Conservation (phyloP, 2,329 filamentous ascomycete species). For the Ophidiomyces ophidiicola region DNA sequence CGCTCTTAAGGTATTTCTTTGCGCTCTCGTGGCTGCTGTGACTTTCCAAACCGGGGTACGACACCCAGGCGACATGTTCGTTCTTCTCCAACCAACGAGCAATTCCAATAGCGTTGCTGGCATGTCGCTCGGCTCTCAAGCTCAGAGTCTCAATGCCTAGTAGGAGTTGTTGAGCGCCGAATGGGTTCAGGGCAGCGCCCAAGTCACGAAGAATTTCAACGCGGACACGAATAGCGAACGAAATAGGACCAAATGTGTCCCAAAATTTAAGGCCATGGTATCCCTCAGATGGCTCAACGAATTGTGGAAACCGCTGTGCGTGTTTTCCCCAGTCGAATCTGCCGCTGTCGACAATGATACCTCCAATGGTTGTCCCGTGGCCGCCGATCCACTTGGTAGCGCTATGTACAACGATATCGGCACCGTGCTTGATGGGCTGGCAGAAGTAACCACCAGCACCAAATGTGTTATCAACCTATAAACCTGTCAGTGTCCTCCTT, state of each 20-base stretch:
- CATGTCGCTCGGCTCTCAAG: conserved; percentile 74
- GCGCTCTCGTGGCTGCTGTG: conserved; percentile 69
- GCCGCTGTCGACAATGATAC: conserved; percentile 74
- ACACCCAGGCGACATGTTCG: conserved; percentile 80
- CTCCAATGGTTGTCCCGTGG: conserved; percentile 83
- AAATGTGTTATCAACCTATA: conserved; percentile 81
- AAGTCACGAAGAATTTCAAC: conserved; percentile 86
- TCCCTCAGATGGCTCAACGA: conserved; percentile 74
- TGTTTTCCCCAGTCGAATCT: conserved; percentile 91
- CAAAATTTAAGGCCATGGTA: conserved; percentile 93
- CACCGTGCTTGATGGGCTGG: conserved; percentile 77
- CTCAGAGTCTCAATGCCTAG: conserved; percentile 83
- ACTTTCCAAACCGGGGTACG: conserved; percentile 75
- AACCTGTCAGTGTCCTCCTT: neutral
- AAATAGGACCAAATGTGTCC: conserved; percentile 74
- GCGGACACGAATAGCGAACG: conserved; percentile 73
- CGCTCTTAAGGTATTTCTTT: conserved; percentile 73
- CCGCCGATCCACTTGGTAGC: conserved; percentile 97
- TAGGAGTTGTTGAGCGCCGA: conserved; percentile 82
- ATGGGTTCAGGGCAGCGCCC: conserved; percentile 72
- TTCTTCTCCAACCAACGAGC: conserved; percentile 75
- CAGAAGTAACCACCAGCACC: conserved; percentile 83
- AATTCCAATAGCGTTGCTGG: conserved; percentile 65
- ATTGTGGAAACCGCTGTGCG: conserved; percentile 75
- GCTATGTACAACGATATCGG: conserved; percentile 87